Percentiles rank a stretch among this genome's conserved stretches.
These are phyloP conservation scores for Plasmodium ovale DNA, from an alignment of 169 alveolate genomes.

Conservation along the genomic window DNA sequence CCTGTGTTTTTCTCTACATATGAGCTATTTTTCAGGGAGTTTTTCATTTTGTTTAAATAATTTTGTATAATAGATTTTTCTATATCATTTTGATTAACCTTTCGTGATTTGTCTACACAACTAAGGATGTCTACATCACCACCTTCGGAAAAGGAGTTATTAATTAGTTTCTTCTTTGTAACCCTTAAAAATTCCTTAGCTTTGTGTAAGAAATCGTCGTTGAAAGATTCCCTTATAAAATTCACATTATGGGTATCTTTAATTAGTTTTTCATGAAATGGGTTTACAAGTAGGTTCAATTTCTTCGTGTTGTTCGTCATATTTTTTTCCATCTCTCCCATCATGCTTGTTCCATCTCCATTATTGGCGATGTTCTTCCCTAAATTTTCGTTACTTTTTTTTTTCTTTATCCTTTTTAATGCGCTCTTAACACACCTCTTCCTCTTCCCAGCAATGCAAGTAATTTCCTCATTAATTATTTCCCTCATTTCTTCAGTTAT, in stretches of 20 bases:
- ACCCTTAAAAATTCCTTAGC: constrained; percentile 71
- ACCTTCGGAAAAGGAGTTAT: constrained; percentile 34
- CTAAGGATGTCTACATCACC: background rate
- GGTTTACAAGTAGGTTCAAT: constrained; percentile 22
- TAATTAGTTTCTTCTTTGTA: constrained; percentile 53
- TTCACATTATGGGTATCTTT: constrained; percentile 52
- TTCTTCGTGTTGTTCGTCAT: constrained; percentile 4
- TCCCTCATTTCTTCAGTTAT: constrained; percentile 61
- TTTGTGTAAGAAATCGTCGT: constrained; percentile 58
- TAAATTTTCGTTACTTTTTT: background rate
- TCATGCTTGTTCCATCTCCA: background rate
- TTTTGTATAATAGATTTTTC: constrained; percentile 67
- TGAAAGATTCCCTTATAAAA: constrained; percentile 63
- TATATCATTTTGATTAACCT: constrained; percentile 20
- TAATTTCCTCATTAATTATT: constrained; percentile 40
- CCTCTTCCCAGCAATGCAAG: constrained; percentile 34
- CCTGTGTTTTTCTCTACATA: background rate
- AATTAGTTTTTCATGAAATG: constrained; percentile 59
- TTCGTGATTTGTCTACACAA: constrained; percentile 14
- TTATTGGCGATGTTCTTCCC: background rate
- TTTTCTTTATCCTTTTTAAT: constrained; percentile 23
- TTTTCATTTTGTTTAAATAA: constrained; percentile 41
- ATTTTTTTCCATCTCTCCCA: no score
- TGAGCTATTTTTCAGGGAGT: constrained; percentile 20
- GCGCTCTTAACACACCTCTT: constrained; percentile 14